phyloP scores from a whole-genome alignment of 805 yeast species.

The Wickerhamiella hasegawae region DNA sequence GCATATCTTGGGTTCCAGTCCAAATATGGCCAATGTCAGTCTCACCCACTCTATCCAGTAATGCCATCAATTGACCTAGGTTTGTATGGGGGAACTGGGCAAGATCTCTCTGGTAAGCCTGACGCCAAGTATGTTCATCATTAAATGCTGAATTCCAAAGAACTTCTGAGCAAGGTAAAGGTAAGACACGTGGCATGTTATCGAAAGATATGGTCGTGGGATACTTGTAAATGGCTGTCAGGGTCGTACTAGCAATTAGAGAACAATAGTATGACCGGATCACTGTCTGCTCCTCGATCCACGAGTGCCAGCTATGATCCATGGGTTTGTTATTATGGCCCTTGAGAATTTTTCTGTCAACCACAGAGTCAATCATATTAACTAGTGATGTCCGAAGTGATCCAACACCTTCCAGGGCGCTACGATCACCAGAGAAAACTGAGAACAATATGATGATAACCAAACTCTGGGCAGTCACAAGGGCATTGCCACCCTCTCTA shows the following conservation, averaged over 20 bases:
- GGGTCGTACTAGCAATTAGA: constrained; percentile 17
- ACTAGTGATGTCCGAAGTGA: constrained; percentile 15
- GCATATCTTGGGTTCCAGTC: not conserved
- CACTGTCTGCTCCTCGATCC: constrained; percentile 19
- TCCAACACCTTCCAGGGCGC: constrained; percentile 17
- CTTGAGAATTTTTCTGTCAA: constrained; percentile 4
- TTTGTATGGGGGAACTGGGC: constrained; percentile 1
- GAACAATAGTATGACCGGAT: constrained; percentile 19
- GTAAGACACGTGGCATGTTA: constrained; percentile 7
- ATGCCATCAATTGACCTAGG: constrained; percentile 4
- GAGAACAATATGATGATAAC: constrained; percentile 4
- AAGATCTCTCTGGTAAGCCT: not conserved
- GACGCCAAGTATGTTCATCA: constrained; percentile 13
- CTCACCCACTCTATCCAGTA: not conserved
- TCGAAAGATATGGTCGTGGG: constrained; percentile 10
- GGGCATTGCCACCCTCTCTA: not conserved
- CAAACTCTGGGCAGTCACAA: constrained; percentile 2
- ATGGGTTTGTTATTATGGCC: not conserved
- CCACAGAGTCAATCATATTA: constrained; percentile 5
- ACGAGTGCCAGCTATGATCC: constrained; percentile 11
- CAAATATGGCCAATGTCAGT: not conserved
- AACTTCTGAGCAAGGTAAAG: constrained; percentile 20
- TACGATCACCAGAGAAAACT: constrained; percentile 7
- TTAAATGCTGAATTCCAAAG: constrained; percentile 18
- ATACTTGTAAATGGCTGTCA: constrained; percentile 18